Percentiles rank a stretch among this genome's conserved stretches.
Conservation (phyloP, 1,139 yeast species). For the Saccharomycopsis phalli region DNA sequence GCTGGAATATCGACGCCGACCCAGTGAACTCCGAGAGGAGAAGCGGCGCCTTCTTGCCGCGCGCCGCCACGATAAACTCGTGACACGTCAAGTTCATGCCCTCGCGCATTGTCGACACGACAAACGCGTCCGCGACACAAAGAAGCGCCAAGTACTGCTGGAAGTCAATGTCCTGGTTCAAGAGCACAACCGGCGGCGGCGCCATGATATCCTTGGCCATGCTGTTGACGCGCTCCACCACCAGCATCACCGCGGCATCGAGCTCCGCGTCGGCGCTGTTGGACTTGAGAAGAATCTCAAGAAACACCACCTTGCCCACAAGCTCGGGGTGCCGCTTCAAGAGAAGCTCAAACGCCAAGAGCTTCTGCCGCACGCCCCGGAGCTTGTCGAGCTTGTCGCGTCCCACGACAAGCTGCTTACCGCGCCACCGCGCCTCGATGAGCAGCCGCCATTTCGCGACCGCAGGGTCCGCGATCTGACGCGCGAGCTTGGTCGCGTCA, state of each 20-base stretch:
- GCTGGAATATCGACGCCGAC: slow-evolving; percentile 67
- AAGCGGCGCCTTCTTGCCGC: slow-evolving; percentile 68
- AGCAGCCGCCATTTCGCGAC: slow-evolving; percentile 63
- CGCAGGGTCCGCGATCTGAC: slow-evolving; percentile 37
- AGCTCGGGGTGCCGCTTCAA: slow-evolving; percentile 62
- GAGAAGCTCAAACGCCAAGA: slow-evolving; percentile 79
- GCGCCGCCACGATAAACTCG: slow-evolving; percentile 77
- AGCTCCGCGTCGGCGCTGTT: slow-evolving; percentile 44
- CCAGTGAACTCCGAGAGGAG: slow-evolving; percentile 92
- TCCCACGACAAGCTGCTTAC: slow-evolving; percentile 65
- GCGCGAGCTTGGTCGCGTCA: slow-evolving; percentile 54
- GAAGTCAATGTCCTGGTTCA: slow-evolving; percentile 83
- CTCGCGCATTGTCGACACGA: slow-evolving; percentile 87
- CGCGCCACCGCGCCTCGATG: slow-evolving; percentile 72
- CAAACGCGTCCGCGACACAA: slow-evolving; percentile 78
- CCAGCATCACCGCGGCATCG: slow-evolving; percentile 64
- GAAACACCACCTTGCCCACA: slow-evolving; percentile 60
- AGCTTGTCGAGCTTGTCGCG: slow-evolving; percentile 84
- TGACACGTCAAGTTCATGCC: slow-evolving; percentile 96
- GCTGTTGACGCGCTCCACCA: slow-evolving; percentile 81
- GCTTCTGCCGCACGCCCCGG: slow-evolving; percentile 81
- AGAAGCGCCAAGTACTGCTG: slow-evolving; percentile 82
- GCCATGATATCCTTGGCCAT: slow-evolving; percentile 61
- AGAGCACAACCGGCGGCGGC: slow-evolving; percentile 77
- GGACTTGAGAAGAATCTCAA: slow-evolving; percentile 69